phyloP scores from a whole-genome alignment of 306 rosid genomes.

The Datisca glomerata region DNA sequence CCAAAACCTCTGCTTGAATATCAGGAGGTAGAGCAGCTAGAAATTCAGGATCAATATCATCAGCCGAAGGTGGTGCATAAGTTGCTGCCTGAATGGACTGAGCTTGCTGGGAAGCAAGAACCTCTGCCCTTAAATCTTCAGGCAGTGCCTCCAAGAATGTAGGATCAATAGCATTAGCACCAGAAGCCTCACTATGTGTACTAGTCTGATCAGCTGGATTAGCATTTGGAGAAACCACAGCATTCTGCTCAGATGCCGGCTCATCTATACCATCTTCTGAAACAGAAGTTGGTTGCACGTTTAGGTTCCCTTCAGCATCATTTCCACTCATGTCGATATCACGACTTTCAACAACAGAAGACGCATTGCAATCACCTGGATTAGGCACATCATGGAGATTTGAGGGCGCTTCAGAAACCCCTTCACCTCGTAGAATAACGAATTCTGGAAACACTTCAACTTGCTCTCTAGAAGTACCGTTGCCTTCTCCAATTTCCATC shows the following conservation, averaged over 20 bases:
- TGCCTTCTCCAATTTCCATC: conserved; percentile 44
- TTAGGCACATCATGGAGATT: conserved; percentile 30
- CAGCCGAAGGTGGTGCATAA: conserved; percentile 77
- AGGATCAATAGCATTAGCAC: conserved; percentile 84
- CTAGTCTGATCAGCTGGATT: conserved; percentile 49
- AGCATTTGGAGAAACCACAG: conserved; percentile 32
- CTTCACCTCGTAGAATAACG: conserved; percentile 29
- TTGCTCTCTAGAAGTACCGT: conserved; percentile 36
- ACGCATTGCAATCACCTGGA: conserved; percentile 35
- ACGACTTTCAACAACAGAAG: conserved; percentile 34
- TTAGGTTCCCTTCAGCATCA: conserved; percentile 47
- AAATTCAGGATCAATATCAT: conserved; percentile 96
- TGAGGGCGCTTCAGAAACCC: conserved; percentile 29
- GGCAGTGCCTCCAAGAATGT: conserved; percentile 98
- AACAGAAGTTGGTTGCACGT: conserved; percentile 33
- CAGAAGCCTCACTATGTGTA: conserved; percentile 53
- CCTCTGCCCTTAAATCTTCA: conserved; percentile 90
- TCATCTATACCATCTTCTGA: conserved; percentile 44
- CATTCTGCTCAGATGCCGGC: conserved; percentile 35
- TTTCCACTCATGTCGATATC: conserved; percentile 66
- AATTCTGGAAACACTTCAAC: conserved; percentile 28
- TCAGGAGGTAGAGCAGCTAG: conserved; percentile 99
- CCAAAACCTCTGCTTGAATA: conserved; percentile 94
- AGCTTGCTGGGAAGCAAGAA: conserved; percentile 97
- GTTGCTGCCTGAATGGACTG: conserved; percentile 83